Evolutionary conservation across 2,329 filamentous ascomycete species (phyloP).

Genomic region (Colletotrichum sp.): DNA sequence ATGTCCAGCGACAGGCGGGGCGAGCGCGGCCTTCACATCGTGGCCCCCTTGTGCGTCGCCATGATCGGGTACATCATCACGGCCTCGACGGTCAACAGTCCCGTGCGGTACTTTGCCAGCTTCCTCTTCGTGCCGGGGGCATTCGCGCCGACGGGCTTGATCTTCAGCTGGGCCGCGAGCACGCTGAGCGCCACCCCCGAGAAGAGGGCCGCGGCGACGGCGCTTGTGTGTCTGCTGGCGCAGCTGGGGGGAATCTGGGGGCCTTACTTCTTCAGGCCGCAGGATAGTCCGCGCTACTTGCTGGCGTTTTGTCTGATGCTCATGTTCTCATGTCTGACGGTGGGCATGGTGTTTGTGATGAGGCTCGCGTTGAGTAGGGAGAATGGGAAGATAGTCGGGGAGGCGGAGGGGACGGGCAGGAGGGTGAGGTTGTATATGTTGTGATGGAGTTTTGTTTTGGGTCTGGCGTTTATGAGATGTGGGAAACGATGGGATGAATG

Average conservation of each 20-base stretch:
- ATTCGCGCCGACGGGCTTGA: slow-evolving; percentile 32
- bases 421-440: slow-evolving; percentile 3
- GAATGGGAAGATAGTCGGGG: slow-evolving; percentile 1
- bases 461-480: background rate
- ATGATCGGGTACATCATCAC: slow-evolving; percentile 64
- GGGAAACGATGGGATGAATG: background rate
- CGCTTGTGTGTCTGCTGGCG: slow-evolving; percentile 39
- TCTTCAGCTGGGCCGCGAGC: slow-evolving; percentile 38
- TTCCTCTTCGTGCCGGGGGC: slow-evolving; percentile 32
- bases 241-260: slow-evolving; percentile 44
- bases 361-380: slow-evolving; percentile 4
- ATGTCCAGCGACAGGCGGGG: slow-evolving; percentile 24
- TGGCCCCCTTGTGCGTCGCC: slow-evolving; percentile 39
- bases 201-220: slow-evolving; percentile 38
- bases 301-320: slow-evolving; percentile 30
- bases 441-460: background rate
- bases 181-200: slow-evolving; percentile 39
- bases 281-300: slow-evolving; percentile 31
- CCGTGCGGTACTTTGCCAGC: slow-evolving; percentile 50
- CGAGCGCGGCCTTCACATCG: slow-evolving; percentile 26
- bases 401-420: background rate
- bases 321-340: background rate
- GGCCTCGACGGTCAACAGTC: slow-evolving; percentile 57
- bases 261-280: slow-evolving; percentile 40
- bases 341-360: slow-evolving; percentile 10